phyloP scores from a whole-genome alignment of 768 basidiomycete species.

The Albatrellus ellisii region DNA sequence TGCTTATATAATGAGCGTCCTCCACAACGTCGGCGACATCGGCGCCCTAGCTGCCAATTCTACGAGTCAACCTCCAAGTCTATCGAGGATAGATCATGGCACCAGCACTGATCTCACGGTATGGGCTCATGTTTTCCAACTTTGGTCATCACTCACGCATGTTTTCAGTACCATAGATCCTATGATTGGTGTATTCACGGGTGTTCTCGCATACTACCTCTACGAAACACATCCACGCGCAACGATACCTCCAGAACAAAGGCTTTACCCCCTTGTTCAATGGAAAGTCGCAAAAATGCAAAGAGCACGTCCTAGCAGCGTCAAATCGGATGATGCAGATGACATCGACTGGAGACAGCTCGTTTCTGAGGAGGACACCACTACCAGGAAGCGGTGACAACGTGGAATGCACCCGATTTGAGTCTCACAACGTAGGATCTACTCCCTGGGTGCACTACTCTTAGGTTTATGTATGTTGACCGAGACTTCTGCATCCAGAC shows the following conservation, averaged over 20 bases:
- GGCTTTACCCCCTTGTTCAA: slow-evolving; percentile 35
- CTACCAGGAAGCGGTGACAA: background rate
- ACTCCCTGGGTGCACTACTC: no score
- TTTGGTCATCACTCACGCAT: slow-evolving; percentile 2
- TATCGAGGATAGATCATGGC: slow-evolving; percentile 22
- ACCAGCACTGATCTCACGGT: slow-evolving; percentile 26
- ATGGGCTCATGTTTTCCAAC: background rate
- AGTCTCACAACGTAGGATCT: no score
- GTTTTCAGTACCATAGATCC: slow-evolving; percentile 49
- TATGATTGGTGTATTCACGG: slow-evolving; percentile 65
- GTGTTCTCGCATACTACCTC: slow-evolving; percentile 65
- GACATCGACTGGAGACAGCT: slow-evolving; percentile 15
- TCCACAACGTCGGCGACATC: no score
- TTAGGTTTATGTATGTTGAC: no score
- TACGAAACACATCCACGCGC: slow-evolving; percentile 73
- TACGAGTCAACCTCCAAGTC: no score
- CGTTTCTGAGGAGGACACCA: slow-evolving; percentile 6
- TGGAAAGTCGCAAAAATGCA: slow-evolving; percentile 51
- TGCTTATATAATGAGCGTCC: no score
- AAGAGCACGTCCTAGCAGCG: slow-evolving; percentile 13
- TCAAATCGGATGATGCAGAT: slow-evolving; percentile 6
- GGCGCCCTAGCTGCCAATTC: no score
- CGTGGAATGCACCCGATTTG: background rate
- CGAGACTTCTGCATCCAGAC: no score
- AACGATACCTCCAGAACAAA: slow-evolving; percentile 40